phyloP scores from a whole-genome alignment of 345 rosid genomes.

The Noccaea bulbosa region DNA sequence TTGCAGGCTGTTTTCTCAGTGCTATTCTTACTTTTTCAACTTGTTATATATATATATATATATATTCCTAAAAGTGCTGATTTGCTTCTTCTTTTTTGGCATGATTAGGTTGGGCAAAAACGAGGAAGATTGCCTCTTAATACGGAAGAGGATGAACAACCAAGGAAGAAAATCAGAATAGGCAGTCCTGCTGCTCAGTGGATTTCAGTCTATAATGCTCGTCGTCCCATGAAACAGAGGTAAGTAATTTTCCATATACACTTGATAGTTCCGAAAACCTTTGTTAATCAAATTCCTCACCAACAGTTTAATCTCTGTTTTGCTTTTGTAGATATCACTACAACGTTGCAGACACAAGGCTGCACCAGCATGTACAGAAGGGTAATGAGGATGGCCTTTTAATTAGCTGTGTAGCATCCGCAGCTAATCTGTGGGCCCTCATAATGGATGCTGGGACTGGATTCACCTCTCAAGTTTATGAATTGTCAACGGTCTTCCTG shows the following conservation, averaged over 20 bases:
- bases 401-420: conserved; percentile 89
- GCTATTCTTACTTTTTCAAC: conserved; percentile 19
- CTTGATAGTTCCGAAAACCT: conserved; percentile 45
- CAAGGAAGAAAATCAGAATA: conserved; percentile 76
- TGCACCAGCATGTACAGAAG: conserved; percentile 79
- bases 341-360: conserved; percentile 81
- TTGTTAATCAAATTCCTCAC: neutral
- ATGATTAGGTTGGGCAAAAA: conserved; percentile 78
- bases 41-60: conserved; percentile 32
- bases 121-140: conserved; percentile 66
- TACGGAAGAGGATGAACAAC: conserved; percentile 89
- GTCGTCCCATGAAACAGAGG: conserved; percentile 98
- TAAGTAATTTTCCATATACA: conserved; percentile 45
- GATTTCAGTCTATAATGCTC: conserved; percentile 91
- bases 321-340: conserved; percentile 79
- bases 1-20: conserved; percentile 34
- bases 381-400: conserved; percentile 90
- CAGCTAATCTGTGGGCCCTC: conserved; percentile 91
- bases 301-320: conserved; percentile 7
- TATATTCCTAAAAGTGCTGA: conserved; percentile 1
- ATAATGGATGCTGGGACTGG: conserved; percentile 99
- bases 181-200: conserved; percentile 95
- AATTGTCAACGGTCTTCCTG: conserved; percentile 75
- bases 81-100: conserved; percentile 11
- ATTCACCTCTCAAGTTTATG: conserved; percentile 83